These are phyloP conservation scores for Leonotis leonurus DNA, from an alignment of 257 asterid species.

Conservation along the genomic window DNA sequence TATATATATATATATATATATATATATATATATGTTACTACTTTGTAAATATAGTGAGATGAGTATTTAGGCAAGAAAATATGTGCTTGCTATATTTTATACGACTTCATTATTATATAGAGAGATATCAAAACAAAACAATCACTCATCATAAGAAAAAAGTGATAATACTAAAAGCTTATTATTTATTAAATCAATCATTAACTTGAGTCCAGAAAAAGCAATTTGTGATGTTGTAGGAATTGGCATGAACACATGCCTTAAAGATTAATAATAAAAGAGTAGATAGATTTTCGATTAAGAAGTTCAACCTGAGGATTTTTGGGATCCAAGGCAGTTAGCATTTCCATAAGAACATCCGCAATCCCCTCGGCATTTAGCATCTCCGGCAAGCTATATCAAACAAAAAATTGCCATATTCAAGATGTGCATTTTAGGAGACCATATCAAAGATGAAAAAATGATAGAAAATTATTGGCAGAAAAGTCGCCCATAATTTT, in stretches of 20 bases:
- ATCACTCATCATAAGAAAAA: neutral
- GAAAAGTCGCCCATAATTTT: neutral
- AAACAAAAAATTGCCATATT: conserved; percentile 1
- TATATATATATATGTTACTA: neutral
- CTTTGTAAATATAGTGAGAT: neutral
- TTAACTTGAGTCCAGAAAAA: neutral
- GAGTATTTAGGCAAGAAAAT: neutral
- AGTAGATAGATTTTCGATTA: neutral
- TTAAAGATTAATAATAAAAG: neutral
- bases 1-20: neutral
- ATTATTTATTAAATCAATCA: neutral
- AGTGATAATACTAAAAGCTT: neutral
- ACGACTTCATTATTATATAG: neutral
- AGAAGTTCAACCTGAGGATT: conserved; percentile 56
- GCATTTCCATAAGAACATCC: conserved; percentile 81
- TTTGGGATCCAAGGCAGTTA: conserved; percentile 70
- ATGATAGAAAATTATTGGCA: neutral
- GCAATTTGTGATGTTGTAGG: neutral
- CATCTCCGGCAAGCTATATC: conserved; percentile 68
- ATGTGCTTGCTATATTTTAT: neutral
- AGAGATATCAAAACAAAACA: neutral
- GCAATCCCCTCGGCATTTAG: conserved; percentile 79
- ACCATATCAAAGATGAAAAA: neutral
- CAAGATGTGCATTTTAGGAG: conserved; percentile 1
- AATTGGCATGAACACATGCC: neutral